Evolutionary conservation across 108 stramenopile genomes (phyloP).

Genomic region (Fistulifera pelliculosa): DNA sequence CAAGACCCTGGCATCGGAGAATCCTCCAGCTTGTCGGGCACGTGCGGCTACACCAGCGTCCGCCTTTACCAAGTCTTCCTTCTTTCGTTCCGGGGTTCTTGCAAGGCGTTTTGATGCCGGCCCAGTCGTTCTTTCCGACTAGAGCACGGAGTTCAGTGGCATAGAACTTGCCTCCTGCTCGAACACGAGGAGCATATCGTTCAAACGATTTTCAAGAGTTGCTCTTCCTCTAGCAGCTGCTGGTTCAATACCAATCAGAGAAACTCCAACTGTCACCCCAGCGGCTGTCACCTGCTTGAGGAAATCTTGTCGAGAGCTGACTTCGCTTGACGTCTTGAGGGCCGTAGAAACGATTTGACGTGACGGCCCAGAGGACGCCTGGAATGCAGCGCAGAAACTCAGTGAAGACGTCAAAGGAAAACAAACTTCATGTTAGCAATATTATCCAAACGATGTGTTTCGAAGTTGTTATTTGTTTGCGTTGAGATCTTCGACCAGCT

Average conservation of each 20-base stretch:
- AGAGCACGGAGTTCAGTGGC: constrained; percentile 33
- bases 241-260: constrained; percentile 8
- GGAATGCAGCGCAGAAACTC: too few relatives aligned
- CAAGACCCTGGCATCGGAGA: constrained; percentile 64
- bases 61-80: constrained; percentile 53
- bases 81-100: constrained; percentile 67
- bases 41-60: constrained; percentile 71
- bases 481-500: too few relatives aligned
- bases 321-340: too few relatives aligned
- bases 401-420: too few relatives aligned
- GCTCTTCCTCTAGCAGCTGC: constrained; percentile 61
- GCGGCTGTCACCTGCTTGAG: too few relatives aligned
- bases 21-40: constrained; percentile 65
- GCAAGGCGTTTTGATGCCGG: constrained; percentile 45
- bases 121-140: constrained; percentile 56
- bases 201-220: constrained; percentile 69
- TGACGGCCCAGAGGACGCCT: too few relatives aligned
- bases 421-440: too few relatives aligned
- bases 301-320: too few relatives aligned
- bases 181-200: constrained; percentile 66
- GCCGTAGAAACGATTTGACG: too few relatives aligned
- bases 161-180: constrained; percentile 61
- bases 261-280: too few relatives aligned
- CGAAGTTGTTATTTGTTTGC: too few relatives aligned
- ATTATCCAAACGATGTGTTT: too few relatives aligned